These are phyloP conservation scores for Xylogone sp. DNA, from an alignment of 2,329 filamentous ascomycete genomes.

Conservation along the genomic window DNA sequence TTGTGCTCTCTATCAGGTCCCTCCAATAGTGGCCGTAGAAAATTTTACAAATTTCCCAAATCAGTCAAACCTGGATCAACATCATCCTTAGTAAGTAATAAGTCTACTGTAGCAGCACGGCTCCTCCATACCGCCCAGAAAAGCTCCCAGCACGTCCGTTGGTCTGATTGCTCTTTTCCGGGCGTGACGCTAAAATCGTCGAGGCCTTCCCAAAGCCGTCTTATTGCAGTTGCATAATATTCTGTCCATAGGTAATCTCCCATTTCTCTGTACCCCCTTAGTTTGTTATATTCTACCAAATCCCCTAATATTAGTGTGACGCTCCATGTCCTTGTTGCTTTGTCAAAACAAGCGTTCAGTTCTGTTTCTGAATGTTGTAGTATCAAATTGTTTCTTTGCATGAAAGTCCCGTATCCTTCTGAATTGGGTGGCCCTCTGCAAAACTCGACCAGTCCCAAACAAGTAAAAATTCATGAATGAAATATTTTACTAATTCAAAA, in stretches of 20 bases:
- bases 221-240: too few species aligned
- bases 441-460: neutral
- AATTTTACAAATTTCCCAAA: slow-evolving; percentile 4
- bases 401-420: neutral
- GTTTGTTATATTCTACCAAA: slow-evolving; percentile 4
- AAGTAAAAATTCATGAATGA: neutral
- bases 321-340: slow-evolving; percentile 8
- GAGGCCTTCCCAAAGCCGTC: slow-evolving; percentile 9
- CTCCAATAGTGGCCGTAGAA: too few species aligned
- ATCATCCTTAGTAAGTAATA: slow-evolving; percentile 4
- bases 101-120: slow-evolving; percentile 23
- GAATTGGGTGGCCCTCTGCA: neutral
- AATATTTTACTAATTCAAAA: too few species aligned
- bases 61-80: slow-evolving; percentile 6
- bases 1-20: too few species aligned
- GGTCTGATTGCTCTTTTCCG: slow-evolving; percentile 3
- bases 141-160: neutral
- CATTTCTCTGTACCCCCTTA: too few species aligned
- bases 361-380: slow-evolving; percentile 21
- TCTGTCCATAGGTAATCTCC: too few species aligned
- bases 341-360: slow-evolving; percentile 1
- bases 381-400: neutral
- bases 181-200: slow-evolving; percentile 7
- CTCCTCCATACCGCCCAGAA: neutral
- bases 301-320: slow-evolving; percentile 8